Conservation (phyloP, 1,139 yeast genomes). For the Arxiozyma bovina region DNA sequence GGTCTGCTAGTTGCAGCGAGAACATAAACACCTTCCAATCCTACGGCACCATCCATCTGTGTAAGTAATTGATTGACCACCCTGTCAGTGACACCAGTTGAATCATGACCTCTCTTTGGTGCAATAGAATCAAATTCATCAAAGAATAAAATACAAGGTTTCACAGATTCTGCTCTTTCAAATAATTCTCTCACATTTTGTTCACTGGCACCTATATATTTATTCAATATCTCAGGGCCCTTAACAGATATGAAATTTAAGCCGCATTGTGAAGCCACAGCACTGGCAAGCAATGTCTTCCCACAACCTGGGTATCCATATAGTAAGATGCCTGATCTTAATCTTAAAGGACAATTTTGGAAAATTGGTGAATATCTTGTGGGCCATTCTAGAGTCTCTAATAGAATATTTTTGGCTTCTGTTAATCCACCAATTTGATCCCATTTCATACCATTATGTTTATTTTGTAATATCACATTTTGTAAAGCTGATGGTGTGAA, state of each 20-base stretch:
- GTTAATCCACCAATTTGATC: constrained; percentile 78
- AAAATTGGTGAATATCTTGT: constrained; percentile 92
- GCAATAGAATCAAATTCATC: constrained; percentile 97
- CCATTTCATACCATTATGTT: constrained; percentile 60
- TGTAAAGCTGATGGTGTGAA: constrained; percentile 76
- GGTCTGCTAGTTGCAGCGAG: constrained; percentile 95
- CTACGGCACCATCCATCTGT: constrained; percentile 99
- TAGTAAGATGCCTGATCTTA: constrained; percentile 79
- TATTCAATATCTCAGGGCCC: constrained; percentile 93
- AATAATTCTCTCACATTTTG: constrained; percentile 88
- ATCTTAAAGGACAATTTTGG: constrained; percentile 73
- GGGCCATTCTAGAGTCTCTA: constrained; percentile 96
- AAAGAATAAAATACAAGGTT: constrained; percentile 83
- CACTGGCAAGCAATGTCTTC: constrained; percentile 84
- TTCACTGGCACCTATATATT: constrained; percentile 96
- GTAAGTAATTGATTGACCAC: constrained; percentile 95
- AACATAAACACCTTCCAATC: constrained; percentile 91
- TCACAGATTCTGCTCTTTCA: constrained; percentile 69
- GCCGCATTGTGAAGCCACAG: constrained; percentile 92
- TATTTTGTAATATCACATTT: constrained; percentile 75
- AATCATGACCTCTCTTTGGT: constrained; percentile 96
- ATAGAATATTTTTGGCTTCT: constrained; percentile 63
- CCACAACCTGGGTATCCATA: constrained; percentile 99
- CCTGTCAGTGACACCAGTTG: constrained; percentile 95
- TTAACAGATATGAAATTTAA: constrained; percentile 86